These are phyloP conservation scores for Leishmania aethiopica DNA, from an alignment of 208 protist species.

Conservation along the genomic window DNA sequence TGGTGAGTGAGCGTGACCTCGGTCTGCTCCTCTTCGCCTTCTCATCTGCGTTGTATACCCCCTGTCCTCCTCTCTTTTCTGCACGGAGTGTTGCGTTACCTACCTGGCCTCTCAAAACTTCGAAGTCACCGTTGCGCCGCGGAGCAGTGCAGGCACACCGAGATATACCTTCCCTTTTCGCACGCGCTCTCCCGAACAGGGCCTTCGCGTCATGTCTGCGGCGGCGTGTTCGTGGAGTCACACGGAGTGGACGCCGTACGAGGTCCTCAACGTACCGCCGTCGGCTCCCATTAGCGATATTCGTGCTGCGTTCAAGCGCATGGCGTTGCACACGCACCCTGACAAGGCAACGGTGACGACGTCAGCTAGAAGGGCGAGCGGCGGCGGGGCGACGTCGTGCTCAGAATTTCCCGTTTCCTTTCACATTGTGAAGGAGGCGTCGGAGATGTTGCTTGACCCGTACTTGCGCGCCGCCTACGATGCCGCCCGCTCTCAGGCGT, in stretches of 20 bases:
- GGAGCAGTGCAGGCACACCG: neutral
- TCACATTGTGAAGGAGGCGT: constrained; percentile 67
- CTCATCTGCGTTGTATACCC: no score
- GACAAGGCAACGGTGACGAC: constrained; percentile 43
- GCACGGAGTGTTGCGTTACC: neutral
- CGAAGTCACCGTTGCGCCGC: neutral
- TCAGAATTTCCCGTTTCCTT: constrained; percentile 33
- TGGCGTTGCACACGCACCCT: constrained; percentile 73
- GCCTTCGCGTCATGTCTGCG: neutral
- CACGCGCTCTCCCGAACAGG: neutral
- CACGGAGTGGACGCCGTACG: constrained; percentile 55
- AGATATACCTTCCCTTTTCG: neutral
- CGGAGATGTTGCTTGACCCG: constrained; percentile 69
- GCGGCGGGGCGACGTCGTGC: neutral
- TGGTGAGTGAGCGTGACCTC: neutral
- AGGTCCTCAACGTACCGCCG: constrained; percentile 47
- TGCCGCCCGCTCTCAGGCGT: constrained; percentile 28
- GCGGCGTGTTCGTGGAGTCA: constrained; percentile 26
- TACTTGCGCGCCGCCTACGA: constrained; percentile 60
- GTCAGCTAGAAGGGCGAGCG: no score
- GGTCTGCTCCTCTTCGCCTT: neutral
- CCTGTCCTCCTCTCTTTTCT: neutral
- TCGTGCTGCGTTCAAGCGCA: constrained; percentile 60
- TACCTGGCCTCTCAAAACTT: neutral
- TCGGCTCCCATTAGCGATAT: constrained; percentile 56